Conservation (phyloP, 208 protist genomes). For the Trypanosoma brucei region DNA sequence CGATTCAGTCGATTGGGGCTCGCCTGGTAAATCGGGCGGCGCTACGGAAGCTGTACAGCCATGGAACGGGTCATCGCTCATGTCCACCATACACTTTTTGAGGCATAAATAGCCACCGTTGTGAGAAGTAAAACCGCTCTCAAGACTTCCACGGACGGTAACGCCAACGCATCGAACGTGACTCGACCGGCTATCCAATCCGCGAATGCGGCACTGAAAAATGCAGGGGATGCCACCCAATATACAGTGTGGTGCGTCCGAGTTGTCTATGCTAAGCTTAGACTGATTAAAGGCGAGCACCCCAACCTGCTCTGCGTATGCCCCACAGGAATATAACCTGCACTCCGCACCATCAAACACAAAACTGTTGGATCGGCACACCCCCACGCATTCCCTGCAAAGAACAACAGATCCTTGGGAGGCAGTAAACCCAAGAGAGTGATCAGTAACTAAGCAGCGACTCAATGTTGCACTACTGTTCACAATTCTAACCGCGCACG, state of each 20-base stretch:
- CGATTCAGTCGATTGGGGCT: too few species aligned
- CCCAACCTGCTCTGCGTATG: conserved; percentile 52
- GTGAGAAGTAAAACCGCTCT: conserved; percentile 66
- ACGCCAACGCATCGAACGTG: conserved; percentile 39
- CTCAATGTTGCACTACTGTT: conserved; percentile 27
- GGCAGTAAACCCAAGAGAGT: conserved; percentile 56
- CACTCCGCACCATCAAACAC: conserved; percentile 47
- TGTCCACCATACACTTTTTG: conserved; percentile 41
- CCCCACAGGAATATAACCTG: conserved; percentile 41
- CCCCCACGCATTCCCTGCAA: conserved; percentile 44
- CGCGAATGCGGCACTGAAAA: conserved; percentile 43
- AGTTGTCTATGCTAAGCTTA: conserved; percentile 40
- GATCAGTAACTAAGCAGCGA: conserved; percentile 44
- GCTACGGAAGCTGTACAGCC: neutral
- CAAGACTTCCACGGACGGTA: conserved; percentile 34
- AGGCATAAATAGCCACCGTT: conserved; percentile 32
- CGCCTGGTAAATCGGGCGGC: too few species aligned
- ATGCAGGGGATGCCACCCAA: conserved; percentile 40
- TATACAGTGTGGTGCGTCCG: conserved; percentile 27
- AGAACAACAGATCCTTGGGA: conserved; percentile 32
- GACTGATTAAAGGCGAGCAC: conserved; percentile 57
- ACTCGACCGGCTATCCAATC: conserved; percentile 52
- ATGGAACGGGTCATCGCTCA: conserved; percentile 2
- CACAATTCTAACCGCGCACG: conserved; percentile 60
- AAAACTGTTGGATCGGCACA: conserved; percentile 66